These are phyloP conservation scores for Oryza rufipogon DNA, from an alignment of 176 grass and related monocot species.

Conservation along the genomic window DNA sequence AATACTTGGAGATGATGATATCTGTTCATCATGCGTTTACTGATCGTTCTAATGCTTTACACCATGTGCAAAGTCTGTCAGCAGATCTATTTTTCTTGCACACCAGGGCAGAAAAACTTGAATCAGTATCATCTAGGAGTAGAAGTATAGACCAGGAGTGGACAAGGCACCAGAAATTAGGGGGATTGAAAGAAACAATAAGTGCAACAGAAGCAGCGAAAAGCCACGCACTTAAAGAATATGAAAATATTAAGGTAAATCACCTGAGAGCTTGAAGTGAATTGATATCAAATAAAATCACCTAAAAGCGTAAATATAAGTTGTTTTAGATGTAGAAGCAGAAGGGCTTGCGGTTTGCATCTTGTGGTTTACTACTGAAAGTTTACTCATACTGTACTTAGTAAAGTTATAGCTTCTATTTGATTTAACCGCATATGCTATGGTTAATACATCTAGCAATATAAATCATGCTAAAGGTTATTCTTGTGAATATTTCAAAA, in stretches of 20 bases:
- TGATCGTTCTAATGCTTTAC: constrained; percentile 80
- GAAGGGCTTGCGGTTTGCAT: background rate
- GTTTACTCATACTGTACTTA: constrained; percentile 17
- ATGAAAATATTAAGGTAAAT: constrained; percentile 89
- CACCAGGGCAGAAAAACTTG: constrained; percentile 62
- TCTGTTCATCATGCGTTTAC: constrained; percentile 82
- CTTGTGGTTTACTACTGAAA: constrained; percentile 26
- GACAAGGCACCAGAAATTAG: constrained; percentile 64
- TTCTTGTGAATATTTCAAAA: constrained; percentile 12
- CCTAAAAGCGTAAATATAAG: background rate
- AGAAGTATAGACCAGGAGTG: constrained; percentile 66
- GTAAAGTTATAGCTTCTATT: background rate
- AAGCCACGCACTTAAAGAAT: constrained; percentile 71
- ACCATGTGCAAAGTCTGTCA: constrained; percentile 68
- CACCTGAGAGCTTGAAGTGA: background rate
- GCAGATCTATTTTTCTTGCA: constrained; percentile 70
- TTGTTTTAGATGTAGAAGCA: background rate
- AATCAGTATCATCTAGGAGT: constrained; percentile 62
- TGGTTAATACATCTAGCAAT: constrained; percentile 6
- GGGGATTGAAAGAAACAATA: constrained; percentile 88
- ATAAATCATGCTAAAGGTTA: background rate
- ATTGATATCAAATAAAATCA: constrained; percentile 5
- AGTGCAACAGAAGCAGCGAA: constrained; percentile 72
- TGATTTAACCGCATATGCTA: background rate
- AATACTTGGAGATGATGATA: constrained; percentile 79